These are phyloP conservation scores for Acorus gramineus DNA, from an alignment of 106 monocot genomes.

Conservation along the genomic window DNA sequence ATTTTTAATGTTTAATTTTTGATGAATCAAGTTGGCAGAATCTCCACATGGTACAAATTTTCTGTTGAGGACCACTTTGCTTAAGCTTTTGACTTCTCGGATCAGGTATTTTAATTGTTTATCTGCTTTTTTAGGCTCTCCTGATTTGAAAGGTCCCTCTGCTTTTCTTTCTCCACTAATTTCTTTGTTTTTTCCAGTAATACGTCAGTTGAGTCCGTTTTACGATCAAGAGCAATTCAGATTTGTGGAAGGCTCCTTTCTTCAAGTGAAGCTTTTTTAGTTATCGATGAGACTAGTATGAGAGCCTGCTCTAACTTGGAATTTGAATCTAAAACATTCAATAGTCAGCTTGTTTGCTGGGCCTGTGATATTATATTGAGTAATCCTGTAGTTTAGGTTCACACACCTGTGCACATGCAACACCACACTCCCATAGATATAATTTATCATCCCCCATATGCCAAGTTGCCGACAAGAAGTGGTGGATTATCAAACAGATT, in stretches of 20 bases:
- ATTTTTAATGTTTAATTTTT: no score
- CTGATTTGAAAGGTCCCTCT: neutral
- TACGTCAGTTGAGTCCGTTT: conserved; percentile 42
- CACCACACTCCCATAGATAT: no score
- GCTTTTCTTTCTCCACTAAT: neutral
- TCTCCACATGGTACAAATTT: conserved; percentile 59
- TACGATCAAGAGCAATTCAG: conserved; percentile 72
- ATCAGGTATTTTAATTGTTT: conserved; percentile 48
- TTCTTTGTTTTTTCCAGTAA: conserved; percentile 29
- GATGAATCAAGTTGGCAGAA: conserved; percentile 46
- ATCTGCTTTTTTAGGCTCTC: neutral
- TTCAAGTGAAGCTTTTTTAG: conserved; percentile 38
- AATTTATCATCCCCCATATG: no score
- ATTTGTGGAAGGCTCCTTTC: conserved; percentile 88
- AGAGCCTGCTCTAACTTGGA: conserved; percentile 1
- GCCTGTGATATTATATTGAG: no score
- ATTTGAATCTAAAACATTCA: no score
- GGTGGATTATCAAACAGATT: neutral
- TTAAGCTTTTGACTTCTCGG: conserved; percentile 64
- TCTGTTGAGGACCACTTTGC: conserved; percentile 61
- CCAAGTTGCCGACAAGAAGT: no score
- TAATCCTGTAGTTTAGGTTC: no score
- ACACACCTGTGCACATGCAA: no score
- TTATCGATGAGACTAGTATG: conserved; percentile 57
- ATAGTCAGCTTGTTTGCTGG: no score